Percentiles rank a stretch among this genome's conserved stretches.
phyloP scores from a whole-genome alignment of 345 rosid genomes.

The Citrus cavaleriei region DNA sequence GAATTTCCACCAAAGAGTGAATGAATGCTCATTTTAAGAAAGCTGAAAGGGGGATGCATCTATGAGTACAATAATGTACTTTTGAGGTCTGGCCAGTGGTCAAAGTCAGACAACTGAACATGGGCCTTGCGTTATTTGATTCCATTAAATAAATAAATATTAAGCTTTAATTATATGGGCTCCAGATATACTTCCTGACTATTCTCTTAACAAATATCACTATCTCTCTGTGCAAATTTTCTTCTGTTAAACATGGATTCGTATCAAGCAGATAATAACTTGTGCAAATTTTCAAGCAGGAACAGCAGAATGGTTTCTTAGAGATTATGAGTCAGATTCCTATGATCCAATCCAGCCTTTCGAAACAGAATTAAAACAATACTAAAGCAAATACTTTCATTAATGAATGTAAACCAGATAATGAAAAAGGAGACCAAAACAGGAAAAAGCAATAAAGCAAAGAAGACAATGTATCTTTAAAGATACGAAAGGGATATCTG shows the following conservation, averaged over 20 bases:
- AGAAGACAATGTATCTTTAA: constrained; percentile 14
- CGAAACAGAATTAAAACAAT: background rate
- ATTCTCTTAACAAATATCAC: background rate
- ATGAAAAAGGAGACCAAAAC: background rate
- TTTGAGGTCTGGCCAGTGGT: constrained; percentile 14
- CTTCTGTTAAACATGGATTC: background rate
- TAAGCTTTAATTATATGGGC: background rate
- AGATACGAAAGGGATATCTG: constrained; percentile 1
- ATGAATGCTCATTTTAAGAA: constrained; percentile 6
- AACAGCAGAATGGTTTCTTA: background rate
- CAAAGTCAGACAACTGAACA: constrained; percentile 24
- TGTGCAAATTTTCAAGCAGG: background rate
- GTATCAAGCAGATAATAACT: background rate
- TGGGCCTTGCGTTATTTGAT: constrained; percentile 22
- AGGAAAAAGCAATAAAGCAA: constrained; percentile 25
- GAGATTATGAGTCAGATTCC: background rate
- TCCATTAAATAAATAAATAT: background rate
- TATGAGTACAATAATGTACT: constrained; percentile 27
- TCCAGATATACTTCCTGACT: background rate
- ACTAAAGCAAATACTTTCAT: background rate
- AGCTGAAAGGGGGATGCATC: constrained; percentile 22
- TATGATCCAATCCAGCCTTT: background rate
- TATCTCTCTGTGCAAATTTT: background rate
- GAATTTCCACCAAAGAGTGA: constrained; percentile 13
- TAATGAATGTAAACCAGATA: background rate